phyloP scores from a whole-genome alignment of 2,329 filamentous ascomycete species.

The Xylariaceae sp. region DNA sequence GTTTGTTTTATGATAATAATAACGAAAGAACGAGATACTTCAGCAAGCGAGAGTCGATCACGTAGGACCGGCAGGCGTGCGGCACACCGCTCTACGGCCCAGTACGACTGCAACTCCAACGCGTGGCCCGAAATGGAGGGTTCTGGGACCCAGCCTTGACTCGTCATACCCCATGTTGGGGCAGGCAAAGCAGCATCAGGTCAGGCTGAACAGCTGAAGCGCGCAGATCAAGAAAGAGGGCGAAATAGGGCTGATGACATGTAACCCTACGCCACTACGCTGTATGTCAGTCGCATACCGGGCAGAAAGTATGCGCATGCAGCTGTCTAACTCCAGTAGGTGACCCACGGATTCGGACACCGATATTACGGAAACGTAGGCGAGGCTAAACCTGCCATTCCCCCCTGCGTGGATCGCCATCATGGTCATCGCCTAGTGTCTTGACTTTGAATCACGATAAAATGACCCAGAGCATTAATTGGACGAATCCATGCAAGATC shows the following conservation, averaged over 20 bases:
- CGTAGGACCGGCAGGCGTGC: constrained; percentile 15
- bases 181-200: too few species aligned
- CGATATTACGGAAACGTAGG: background rate
- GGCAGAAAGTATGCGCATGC: background rate
- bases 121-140: too few species aligned
- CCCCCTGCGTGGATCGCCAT: too few species aligned
- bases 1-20: too few species aligned
- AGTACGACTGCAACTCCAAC: background rate
- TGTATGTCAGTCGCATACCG: background rate
- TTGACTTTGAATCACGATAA: too few species aligned
- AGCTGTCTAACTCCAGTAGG: background rate
- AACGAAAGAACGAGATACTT: constrained; percentile 1
- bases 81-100: constrained; percentile 6
- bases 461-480: too few species aligned
- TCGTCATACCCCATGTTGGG: too few species aligned
- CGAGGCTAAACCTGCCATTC: background rate
- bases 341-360: background rate
- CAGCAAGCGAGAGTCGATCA: background rate
- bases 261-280: background rate
- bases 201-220: background rate
- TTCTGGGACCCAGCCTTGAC: too few species aligned
- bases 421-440: too few species aligned
- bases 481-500: too few species aligned
- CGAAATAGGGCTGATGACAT: background rate
- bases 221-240: background rate